phyloP scores from a whole-genome alignment of 2,329 filamentous ascomycete species.

The Trichoderma brevicompactum region DNA sequence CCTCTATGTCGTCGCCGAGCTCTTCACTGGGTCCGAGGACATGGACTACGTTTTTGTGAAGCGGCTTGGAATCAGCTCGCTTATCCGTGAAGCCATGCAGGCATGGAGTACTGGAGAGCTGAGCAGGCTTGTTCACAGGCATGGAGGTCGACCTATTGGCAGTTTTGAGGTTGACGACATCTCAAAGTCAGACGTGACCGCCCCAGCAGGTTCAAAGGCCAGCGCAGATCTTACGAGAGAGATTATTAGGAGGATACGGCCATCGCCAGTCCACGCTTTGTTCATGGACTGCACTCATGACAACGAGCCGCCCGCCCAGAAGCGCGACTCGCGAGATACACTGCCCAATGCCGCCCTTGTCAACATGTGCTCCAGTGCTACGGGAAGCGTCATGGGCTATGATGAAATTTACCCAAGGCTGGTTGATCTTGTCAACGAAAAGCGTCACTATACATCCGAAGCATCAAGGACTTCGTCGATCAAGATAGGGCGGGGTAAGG shows the following conservation, averaged over 20 bases:
- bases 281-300: constrained; percentile 99
- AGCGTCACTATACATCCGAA: constrained; percentile 76
- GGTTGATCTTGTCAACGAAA: constrained; percentile 92
- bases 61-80: constrained; percentile 83
- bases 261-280: constrained; percentile 86
- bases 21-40: constrained; percentile 94
- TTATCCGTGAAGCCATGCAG: constrained; percentile 98
- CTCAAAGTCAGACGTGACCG: constrained; percentile 60
- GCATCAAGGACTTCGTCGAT: constrained; percentile 66
- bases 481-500: constrained; percentile 70
- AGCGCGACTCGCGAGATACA: constrained; percentile 91
- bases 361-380: constrained; percentile 92
- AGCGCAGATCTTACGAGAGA: constrained; percentile 55
- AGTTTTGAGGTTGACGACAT: constrained; percentile 96
- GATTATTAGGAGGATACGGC: constrained; percentile 78
- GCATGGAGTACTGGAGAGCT: constrained; percentile 94
- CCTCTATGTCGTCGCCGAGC: constrained; percentile 88
- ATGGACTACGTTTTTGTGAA: constrained; percentile 97
- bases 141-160: constrained; percentile 91
- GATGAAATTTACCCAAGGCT: constrained; percentile 94
- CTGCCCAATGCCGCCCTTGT: constrained; percentile 92
- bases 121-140: constrained; percentile 88
- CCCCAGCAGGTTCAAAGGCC: constrained; percentile 40
- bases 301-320: constrained; percentile 94
- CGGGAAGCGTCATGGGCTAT: constrained; percentile 96